Evolutionary conservation across 495 filamentous ascomycete species (phyloP).

Genomic region (Aspergillus saccharolyticus): DNA sequence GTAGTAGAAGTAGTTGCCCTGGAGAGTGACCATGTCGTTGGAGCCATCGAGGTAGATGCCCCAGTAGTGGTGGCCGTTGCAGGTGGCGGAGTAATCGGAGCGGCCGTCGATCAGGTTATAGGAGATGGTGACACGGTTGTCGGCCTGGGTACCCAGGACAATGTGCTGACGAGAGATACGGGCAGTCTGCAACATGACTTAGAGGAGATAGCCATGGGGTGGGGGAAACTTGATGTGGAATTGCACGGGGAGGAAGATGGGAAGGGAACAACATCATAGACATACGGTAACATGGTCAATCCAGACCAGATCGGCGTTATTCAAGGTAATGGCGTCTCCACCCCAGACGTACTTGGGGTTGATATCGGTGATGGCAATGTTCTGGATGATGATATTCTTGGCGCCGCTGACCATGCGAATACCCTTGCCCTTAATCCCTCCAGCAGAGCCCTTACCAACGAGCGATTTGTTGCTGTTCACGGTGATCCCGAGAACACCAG

Average conservation of each 20-base stretch:
- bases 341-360: conserved; percentile 9
- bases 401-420: conserved; percentile 3
- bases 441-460: conserved; percentile 1
- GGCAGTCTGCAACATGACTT: no score
- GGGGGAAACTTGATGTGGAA: no score
- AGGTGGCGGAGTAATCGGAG: conserved; percentile 36
- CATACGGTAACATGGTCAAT: conserved; percentile 7
- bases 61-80: conserved; percentile 45
- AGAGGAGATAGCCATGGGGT: no score
- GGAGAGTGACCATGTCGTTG: conserved; percentile 39
- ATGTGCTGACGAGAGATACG: conserved; percentile 42
- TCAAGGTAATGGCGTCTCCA: conserved; percentile 5
- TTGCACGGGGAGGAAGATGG: no score
- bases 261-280: no score
- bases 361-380: conserved; percentile 5
- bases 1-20: conserved; percentile 46
- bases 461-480: conserved; percentile 1
- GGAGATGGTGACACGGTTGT: conserved; percentile 41
- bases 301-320: conserved; percentile 4
- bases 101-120: conserved; percentile 39
- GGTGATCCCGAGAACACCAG: conserved; percentile 1
- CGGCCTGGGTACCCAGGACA: conserved; percentile 33
- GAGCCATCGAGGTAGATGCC: conserved; percentile 35
- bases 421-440: conserved; percentile 6
- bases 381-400: conserved; percentile 7